Conservation (phyloP, 2,329 filamentous ascomycete genomes). For the Pyrenophora seminiperda region DNA sequence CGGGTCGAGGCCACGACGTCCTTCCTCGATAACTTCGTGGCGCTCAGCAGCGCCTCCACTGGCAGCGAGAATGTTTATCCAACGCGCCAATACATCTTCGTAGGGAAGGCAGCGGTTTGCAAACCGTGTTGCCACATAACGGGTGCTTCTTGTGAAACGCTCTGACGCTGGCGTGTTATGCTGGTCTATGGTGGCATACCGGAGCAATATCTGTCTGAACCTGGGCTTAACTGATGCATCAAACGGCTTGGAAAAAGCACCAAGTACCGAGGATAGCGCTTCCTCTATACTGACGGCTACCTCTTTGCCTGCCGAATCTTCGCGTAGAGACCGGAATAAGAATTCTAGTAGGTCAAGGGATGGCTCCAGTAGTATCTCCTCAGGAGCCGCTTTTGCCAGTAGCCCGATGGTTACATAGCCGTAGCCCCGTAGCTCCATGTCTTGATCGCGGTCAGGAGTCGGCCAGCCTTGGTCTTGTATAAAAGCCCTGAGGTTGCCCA, state of each 20-base stretch:
- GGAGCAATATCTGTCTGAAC: conserved; percentile 43
- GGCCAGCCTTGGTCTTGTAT: conserved; percentile 87
- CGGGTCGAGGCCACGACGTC: conserved; percentile 82
- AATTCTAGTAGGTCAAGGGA: conserved; percentile 68
- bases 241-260: conserved; percentile 58
- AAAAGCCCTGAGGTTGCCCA: conserved; percentile 72
- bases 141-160: conserved; percentile 63
- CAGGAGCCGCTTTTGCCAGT: conserved; percentile 68
- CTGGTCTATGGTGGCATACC: conserved; percentile 33
- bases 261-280: conserved; percentile 78
- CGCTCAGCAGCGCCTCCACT: conserved; percentile 69
- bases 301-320: conserved; percentile 74
- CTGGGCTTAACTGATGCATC: conserved; percentile 49
- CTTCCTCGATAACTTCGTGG: conserved; percentile 87
- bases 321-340: conserved; percentile 81
- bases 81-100: conserved; percentile 76
- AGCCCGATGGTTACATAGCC: conserved; percentile 92
- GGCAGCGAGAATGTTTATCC: conserved; percentile 85
- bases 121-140: conserved; percentile 84
- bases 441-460: conserved; percentile 59
- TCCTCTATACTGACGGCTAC: conserved; percentile 89
- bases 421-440: conserved; percentile 71
- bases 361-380: conserved; percentile 59
- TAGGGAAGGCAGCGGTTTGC: conserved; percentile 87
- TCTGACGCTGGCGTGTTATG: conserved; percentile 36